phyloP scores from a whole-genome alignment of 2,329 filamentous ascomycete genomes.

The Cercospora sp. region DNA sequence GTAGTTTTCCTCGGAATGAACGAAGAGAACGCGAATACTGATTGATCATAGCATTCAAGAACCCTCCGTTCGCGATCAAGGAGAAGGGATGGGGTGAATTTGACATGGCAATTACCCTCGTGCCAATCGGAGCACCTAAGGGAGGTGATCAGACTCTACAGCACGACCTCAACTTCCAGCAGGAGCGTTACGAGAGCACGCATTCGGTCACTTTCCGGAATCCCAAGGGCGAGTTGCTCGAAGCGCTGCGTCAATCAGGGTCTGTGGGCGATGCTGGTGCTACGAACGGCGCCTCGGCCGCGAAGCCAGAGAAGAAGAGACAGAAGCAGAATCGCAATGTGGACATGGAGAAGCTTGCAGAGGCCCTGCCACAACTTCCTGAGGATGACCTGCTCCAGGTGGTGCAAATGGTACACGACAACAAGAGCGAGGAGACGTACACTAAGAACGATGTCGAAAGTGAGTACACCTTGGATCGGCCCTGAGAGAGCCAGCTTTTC shows the following conservation, averaged over 20 bases:
- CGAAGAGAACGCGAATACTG: slow-evolving; percentile 4
- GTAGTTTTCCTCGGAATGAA: neutral
- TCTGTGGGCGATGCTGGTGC: slow-evolving; percentile 57
- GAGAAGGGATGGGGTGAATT: slow-evolving; percentile 99
- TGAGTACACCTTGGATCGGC: slow-evolving; percentile 42
- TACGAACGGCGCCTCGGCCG: slow-evolving; percentile 60
- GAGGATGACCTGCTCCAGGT: slow-evolving; percentile 94
- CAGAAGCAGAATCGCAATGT: slow-evolving; percentile 56
- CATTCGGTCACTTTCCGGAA: slow-evolving; percentile 88
- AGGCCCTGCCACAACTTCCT: slow-evolving; percentile 80
- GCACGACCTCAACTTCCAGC: slow-evolving; percentile 91
- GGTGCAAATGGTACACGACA: slow-evolving; percentile 97
- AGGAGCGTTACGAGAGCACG: slow-evolving; percentile 76
- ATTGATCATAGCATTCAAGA: slow-evolving; percentile 62
- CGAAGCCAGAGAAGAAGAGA: slow-evolving; percentile 74
- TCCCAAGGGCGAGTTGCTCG: slow-evolving; percentile 81
- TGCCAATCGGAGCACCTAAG: slow-evolving; percentile 71
- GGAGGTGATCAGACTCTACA: slow-evolving; percentile 73
- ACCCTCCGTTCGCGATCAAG: slow-evolving; percentile 81
- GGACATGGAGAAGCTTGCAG: slow-evolving; percentile 96
- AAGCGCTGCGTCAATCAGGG: slow-evolving; percentile 77
- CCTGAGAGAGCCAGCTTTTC: neutral
- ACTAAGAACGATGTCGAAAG: slow-evolving; percentile 96
- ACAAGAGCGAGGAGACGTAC: slow-evolving; percentile 91
- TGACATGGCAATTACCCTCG: slow-evolving; percentile 84